These are phyloP conservation scores for Onygena corvina DNA, from an alignment of 2,329 filamentous ascomycete genomes.

Conservation along the genomic window DNA sequence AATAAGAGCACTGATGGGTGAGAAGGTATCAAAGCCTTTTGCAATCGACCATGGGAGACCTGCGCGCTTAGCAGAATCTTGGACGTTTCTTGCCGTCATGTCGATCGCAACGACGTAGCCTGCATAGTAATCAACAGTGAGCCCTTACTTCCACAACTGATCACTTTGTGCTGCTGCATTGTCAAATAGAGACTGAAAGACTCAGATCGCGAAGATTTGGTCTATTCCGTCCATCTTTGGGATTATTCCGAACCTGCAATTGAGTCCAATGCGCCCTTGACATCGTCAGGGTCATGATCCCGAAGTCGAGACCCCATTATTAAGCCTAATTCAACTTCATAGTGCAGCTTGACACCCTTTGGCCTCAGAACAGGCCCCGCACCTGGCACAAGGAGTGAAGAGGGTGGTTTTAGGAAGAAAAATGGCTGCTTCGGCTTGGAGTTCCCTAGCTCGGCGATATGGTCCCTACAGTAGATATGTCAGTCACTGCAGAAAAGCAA, in stretches of 20 bases:
- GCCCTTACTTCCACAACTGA: neutral
- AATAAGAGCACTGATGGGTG: constrained; percentile 73
- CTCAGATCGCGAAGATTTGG: no score
- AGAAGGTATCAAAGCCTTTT: constrained; percentile 96
- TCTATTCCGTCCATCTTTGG: constrained; percentile 11
- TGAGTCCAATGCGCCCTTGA: constrained; percentile 62
- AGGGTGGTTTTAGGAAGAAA: constrained; percentile 95
- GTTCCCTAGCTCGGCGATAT: constrained; percentile 85
- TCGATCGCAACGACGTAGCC: constrained; percentile 87
- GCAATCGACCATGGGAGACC: constrained; percentile 91
- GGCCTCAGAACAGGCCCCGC: constrained; percentile 72
- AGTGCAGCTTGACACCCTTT: constrained; percentile 73
- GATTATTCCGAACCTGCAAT: constrained; percentile 51
- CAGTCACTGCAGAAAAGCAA: no score
- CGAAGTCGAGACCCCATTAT: constrained; percentile 71
- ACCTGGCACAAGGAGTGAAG: constrained; percentile 67
- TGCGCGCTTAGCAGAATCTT: constrained; percentile 95
- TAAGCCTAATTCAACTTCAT: constrained; percentile 86
- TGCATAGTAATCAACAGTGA: constrained; percentile 25
- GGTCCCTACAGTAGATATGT: constrained; percentile 49
- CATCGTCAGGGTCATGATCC: constrained; percentile 63
- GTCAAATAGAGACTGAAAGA: no score
- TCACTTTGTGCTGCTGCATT: no score
- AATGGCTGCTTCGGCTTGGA: constrained; percentile 84
- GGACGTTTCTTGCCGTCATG: constrained; percentile 91